These are phyloP conservation scores for Magnolia officinalis DNA, from an alignment of 164 flowering plant species.

Conservation along the genomic window DNA sequence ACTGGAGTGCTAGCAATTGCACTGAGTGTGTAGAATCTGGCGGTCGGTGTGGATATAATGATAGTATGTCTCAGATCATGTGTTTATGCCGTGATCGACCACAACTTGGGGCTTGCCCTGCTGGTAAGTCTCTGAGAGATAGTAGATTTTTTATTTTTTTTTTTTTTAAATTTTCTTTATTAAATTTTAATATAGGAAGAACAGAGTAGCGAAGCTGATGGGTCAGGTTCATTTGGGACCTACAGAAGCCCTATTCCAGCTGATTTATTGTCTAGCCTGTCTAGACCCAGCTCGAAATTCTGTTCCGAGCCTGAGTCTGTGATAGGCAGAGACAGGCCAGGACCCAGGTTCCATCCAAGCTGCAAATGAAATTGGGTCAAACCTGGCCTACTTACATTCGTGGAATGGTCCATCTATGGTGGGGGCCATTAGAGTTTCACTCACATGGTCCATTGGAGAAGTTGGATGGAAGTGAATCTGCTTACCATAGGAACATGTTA, in stretches of 20 bases:
- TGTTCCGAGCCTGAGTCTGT: not conserved
- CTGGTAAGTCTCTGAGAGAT: not conserved
- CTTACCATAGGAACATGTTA: too few species aligned
- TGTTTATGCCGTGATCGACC: not conserved
- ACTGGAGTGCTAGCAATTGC: slow-evolving; percentile 41
- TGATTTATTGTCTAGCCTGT: not conserved
- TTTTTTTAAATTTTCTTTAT: not conserved
- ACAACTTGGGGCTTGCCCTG: not conserved
- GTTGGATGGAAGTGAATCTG: too few species aligned
- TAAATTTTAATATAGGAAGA: not conserved
- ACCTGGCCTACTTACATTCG: too few species aligned
- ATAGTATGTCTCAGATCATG: not conserved
- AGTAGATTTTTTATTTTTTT: not conserved
- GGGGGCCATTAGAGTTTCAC: too few species aligned
- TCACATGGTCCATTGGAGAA: too few species aligned
- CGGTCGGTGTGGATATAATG: slow-evolving; percentile 46
- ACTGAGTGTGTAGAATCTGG: slow-evolving; percentile 27
- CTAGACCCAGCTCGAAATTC: not conserved
- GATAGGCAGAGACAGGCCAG: not conserved
- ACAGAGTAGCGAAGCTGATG: not conserved
- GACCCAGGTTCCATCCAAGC: too few species aligned
- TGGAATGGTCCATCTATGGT: too few species aligned
- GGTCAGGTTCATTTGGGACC: not conserved
- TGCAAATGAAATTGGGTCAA: too few species aligned
- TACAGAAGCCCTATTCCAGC: not conserved